Conservation (phyloP, 176 grass and related monocot genomes). For the Cenchrus fungigraminus region DNA sequence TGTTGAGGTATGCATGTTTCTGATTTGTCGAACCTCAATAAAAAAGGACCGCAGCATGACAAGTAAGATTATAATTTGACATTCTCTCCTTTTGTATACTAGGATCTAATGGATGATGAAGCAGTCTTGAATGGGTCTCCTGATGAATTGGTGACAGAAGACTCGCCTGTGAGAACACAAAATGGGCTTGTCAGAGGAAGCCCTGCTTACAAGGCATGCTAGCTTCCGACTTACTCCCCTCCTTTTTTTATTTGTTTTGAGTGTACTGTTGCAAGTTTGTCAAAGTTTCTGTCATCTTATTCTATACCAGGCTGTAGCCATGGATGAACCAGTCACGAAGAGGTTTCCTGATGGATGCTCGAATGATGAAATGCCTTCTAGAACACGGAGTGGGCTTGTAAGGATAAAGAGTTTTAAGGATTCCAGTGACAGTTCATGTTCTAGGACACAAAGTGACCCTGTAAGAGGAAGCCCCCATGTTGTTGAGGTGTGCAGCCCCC, state of each 20-base stretch:
- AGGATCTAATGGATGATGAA: slow-evolving; percentile 6
- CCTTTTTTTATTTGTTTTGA: slow-evolving; percentile 16
- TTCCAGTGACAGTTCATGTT: slow-evolving; percentile 21
- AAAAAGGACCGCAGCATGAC: background rate
- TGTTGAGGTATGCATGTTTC: background rate
- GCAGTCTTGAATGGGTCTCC: background rate
- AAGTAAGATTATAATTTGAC: no score
- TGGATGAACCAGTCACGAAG: slow-evolving; percentile 18
- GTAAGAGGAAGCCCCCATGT: slow-evolving; percentile 13
- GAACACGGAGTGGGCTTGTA: slow-evolving; percentile 44
- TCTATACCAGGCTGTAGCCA: slow-evolving; percentile 36
- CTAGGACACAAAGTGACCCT: slow-evolving; percentile 25
- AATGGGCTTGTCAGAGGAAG: slow-evolving; percentile 30
- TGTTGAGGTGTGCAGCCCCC: background rate
- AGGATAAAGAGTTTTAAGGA: slow-evolving; percentile 21
- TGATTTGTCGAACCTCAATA: background rate
- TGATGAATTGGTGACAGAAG: slow-evolving; percentile 22
- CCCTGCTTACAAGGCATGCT: slow-evolving; percentile 31
- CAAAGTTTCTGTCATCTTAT: slow-evolving; percentile 11
- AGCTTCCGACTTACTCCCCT: background rate
- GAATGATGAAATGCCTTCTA: slow-evolving; percentile 48
- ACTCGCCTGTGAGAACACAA: background rate
- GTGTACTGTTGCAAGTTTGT: background rate
- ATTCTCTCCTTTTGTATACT: background rate
- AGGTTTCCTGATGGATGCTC: slow-evolving; percentile 27